Conservation (phyloP, 176 grass and related monocot species). For the Tillandsia fasciculata region DNA sequence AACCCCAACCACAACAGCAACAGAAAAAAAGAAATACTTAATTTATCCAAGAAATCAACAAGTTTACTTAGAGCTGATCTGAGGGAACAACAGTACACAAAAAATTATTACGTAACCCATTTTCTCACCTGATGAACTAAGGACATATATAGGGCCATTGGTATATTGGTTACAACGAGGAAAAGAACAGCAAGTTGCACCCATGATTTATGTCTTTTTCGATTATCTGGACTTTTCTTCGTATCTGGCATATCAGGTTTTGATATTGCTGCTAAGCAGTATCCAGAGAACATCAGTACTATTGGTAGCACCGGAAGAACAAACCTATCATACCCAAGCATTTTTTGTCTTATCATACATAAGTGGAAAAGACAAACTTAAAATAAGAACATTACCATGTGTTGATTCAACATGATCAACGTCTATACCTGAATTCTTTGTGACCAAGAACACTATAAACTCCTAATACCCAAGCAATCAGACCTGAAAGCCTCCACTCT, state of each 20-base stretch:
- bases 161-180: slow-evolving; percentile 71
- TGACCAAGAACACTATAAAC: slow-evolving; percentile 93
- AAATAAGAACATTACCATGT: slow-evolving; percentile 5
- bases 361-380: not conserved
- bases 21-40: not conserved
- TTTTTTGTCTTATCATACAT: not conserved
- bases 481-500: slow-evolving; percentile 65
- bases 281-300: slow-evolving; percentile 83
- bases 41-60: not conserved
- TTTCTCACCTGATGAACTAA: slow-evolving; percentile 68
- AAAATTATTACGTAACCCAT: slow-evolving; percentile 1
- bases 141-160: slow-evolving; percentile 85
- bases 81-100: not conserved
- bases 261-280: slow-evolving; percentile 50
- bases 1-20: slow-evolving; percentile 2
- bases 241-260: slow-evolving; percentile 16
- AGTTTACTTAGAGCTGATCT: not conserved
- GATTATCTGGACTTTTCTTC: slow-evolving; percentile 21
- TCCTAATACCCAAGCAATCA: slow-evolving; percentile 73
- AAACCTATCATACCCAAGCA: slow-evolving; percentile 40
- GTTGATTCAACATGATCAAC: not conserved
- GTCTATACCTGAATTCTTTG: slow-evolving; percentile 85
- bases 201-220: slow-evolving; percentile 19
- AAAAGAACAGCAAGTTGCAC: slow-evolving; percentile 49
- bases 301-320: slow-evolving; percentile 87